phyloP scores from a whole-genome alignment of 2,329 filamentous ascomycete genomes.

The Rhytidhysteron rufulum region DNA sequence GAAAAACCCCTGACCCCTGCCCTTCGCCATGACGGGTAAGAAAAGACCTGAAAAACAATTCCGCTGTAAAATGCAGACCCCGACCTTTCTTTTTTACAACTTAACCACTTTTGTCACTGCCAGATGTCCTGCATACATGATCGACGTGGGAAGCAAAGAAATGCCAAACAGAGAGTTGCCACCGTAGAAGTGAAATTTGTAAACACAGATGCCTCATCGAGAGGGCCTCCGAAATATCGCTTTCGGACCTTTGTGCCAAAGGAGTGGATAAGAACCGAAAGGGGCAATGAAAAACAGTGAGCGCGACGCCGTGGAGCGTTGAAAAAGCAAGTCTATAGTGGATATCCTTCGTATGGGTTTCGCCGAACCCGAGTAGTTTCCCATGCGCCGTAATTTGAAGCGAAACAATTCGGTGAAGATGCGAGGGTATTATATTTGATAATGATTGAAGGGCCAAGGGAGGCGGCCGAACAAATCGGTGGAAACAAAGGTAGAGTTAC shows the following conservation, averaged over 20 bases:
- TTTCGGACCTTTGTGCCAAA: no score
- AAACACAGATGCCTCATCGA: neutral
- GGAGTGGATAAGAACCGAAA: neutral
- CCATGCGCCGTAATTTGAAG: neutral
- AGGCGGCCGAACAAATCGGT: neutral
- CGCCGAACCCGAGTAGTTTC: neutral
- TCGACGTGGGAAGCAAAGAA: neutral
- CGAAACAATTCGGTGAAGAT: neutral
- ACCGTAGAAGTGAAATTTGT: neutral
- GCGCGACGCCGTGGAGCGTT: neutral
- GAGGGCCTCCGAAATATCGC: no score
- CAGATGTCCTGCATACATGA: neutral
- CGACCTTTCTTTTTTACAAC: neutral
- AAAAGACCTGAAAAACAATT: neutral
- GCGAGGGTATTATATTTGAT: neutral
- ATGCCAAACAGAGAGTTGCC: neutral
- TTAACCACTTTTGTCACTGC: neutral
- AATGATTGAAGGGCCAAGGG: neutral
- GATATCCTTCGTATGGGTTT: neutral
- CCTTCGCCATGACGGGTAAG: neutral
- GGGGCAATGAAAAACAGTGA: neutral
- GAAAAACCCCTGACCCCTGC: no score
- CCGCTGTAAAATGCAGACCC: neutral
- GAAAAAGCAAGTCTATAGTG: neutral
- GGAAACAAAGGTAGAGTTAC: neutral